Evolutionary conservation across 208 protist species (phyloP).

Genomic region (Leptomonas seymouri): DNA sequence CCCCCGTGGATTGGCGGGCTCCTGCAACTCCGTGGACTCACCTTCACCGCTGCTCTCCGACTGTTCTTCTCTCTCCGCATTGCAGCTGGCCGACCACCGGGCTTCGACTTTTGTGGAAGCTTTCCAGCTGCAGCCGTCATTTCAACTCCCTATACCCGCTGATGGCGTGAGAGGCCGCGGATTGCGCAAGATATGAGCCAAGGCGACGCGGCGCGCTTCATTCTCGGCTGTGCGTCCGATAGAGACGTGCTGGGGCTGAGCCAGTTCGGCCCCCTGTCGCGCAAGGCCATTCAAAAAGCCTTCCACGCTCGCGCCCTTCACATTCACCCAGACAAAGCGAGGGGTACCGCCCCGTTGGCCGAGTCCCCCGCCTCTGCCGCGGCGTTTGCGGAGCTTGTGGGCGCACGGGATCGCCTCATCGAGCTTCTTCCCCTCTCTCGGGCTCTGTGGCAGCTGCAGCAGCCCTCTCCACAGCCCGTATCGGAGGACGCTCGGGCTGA

Average conservation of each 20-base stretch:
- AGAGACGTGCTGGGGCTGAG: slow-evolving; percentile 8
- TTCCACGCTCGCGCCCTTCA: slow-evolving; percentile 15
- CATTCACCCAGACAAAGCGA: slow-evolving; percentile 19
- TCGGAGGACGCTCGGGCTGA: too few species aligned
- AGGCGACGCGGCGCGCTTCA: not conserved
- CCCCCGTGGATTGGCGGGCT: too few species aligned
- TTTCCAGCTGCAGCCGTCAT: too few species aligned
- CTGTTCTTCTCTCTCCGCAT: too few species aligned
- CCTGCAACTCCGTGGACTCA: too few species aligned
- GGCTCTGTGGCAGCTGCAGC: slow-evolving; percentile 7
- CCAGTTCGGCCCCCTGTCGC: slow-evolving; percentile 9
- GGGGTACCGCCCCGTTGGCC: not conserved
- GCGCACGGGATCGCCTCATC: slow-evolving; percentile 2
- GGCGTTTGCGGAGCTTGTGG: slow-evolving; percentile 13
- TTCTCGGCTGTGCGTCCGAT: slow-evolving; percentile 5
- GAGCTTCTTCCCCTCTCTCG: slow-evolving; percentile 15
- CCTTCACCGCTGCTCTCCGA: too few species aligned
- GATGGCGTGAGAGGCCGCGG: not conserved
- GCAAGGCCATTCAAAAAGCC: slow-evolving; percentile 7
- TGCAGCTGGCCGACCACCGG: too few species aligned
- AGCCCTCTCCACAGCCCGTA: not conserved
- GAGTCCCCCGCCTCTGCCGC: not conserved
- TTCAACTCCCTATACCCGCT: too few species aligned
- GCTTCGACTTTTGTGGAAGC: too few species aligned
- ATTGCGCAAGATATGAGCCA: not conserved